These are phyloP conservation scores for Aspergillus glaucus DNA, from an alignment of 2,329 filamentous ascomycete species.

Conservation along the genomic window DNA sequence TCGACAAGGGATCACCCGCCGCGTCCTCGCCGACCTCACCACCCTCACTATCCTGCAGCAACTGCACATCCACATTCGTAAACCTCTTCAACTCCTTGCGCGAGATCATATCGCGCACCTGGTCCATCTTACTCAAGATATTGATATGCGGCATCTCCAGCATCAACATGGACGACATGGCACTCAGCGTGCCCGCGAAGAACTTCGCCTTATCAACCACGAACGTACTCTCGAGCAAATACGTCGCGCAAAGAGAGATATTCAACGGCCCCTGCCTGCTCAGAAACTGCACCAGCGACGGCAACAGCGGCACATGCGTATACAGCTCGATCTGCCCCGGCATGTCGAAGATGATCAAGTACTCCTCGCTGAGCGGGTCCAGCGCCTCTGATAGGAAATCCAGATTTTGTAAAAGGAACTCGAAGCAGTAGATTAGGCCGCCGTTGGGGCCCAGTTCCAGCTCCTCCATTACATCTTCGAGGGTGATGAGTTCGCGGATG, in stretches of 20 bases:
- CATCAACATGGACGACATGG: constrained; percentile 99
- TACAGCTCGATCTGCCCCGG: constrained; percentile 98
- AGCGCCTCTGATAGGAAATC: constrained; percentile 84
- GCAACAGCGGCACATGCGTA: constrained; percentile 90
- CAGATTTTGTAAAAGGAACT: constrained; percentile 89
- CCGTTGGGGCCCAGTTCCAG: constrained; percentile 85
- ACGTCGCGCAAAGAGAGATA: constrained; percentile 86
- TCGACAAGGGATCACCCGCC: constrained; percentile 56
- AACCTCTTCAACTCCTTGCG: constrained; percentile 87
- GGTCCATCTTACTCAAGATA: constrained; percentile 94
- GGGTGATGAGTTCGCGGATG: constrained; percentile 88
- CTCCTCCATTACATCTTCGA: constrained; percentile 96
- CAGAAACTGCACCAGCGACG: constrained; percentile 73
- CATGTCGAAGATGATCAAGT: constrained; percentile 97
- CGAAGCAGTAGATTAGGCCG: constrained; percentile 92
- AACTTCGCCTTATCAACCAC: constrained; percentile 95
- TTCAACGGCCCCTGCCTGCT: constrained; percentile 74
- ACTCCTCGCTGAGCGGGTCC: constrained; percentile 83
- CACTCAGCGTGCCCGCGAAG: constrained; percentile 89
- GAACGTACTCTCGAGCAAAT: constrained; percentile 92
- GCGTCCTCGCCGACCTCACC: constrained; percentile 50
- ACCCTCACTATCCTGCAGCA: constrained; percentile 63
- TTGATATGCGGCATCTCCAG: constrained; percentile 95
- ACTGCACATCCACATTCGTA: constrained; percentile 72
- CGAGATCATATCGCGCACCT: constrained; percentile 81